phyloP scores from a whole-genome alignment of 169 alveolate genomes.

The Plasmodium coatneyi region DNA sequence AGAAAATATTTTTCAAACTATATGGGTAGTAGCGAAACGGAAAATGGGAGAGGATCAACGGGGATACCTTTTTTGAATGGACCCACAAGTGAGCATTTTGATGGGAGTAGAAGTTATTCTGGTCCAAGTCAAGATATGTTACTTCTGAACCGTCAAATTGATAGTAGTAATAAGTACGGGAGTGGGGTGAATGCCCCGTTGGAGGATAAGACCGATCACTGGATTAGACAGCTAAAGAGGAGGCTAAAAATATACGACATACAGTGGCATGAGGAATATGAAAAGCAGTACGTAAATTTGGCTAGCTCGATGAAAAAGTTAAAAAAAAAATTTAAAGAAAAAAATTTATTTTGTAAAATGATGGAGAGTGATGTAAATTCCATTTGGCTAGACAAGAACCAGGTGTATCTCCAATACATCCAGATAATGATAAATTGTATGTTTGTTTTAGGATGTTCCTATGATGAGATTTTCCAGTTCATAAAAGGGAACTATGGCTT shows the following conservation, averaged over 20 bases:
- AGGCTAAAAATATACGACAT: conserved; percentile 65
- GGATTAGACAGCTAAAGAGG: conserved; percentile 14
- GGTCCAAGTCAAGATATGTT: background rate
- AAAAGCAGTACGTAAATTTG: conserved; percentile 48
- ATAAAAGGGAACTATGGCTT: conserved; percentile 42
- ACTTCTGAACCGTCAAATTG: background rate
- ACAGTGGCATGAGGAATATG: conserved; percentile 73
- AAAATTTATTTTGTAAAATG: conserved; percentile 26
- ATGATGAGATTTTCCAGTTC: conserved; percentile 38
- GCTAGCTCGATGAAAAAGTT: conserved; percentile 16
- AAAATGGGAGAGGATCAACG: background rate
- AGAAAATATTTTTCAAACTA: background rate
- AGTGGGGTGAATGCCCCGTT: background rate
- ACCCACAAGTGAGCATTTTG: background rate
- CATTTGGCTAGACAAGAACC: conserved; percentile 65
- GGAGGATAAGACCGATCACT: background rate
- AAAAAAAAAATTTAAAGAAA: conserved; percentile 42
- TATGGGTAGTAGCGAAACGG: background rate
- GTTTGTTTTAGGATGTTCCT: conserved; percentile 36
- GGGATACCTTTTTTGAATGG: background rate
- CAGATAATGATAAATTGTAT: conserved; percentile 57
- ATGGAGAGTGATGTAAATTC: conserved; percentile 48
- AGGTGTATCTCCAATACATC: conserved; percentile 54
- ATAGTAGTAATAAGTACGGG: background rate
- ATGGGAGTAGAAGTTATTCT: background rate